phyloP scores from a whole-genome alignment of 352 stramenopile genomes.

The Phytophthora constricta region DNA sequence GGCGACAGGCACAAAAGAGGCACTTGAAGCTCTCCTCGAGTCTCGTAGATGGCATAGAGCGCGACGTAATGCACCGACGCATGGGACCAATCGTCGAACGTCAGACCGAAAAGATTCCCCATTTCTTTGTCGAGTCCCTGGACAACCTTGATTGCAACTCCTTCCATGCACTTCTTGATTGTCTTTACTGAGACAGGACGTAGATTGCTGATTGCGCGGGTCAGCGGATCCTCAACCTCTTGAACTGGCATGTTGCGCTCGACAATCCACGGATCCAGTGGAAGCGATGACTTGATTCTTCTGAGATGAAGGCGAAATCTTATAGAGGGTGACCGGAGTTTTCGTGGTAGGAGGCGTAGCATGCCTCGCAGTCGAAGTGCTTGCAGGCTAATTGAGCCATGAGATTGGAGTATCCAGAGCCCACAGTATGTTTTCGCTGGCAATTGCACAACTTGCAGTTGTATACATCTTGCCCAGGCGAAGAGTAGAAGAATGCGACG shows the following conservation, averaged over 20 bases:
- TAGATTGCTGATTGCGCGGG: constrained; percentile 6
- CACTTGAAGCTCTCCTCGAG: not conserved
- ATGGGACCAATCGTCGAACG: not conserved
- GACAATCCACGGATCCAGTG: constrained; percentile 15
- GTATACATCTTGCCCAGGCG: not conserved
- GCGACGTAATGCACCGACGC: not conserved
- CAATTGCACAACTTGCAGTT: constrained; percentile 5
- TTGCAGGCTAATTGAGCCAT: not conserved
- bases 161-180: not conserved
- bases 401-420: constrained; percentile 14
- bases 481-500: constrained; percentile 12
- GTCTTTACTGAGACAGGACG: not conserved
- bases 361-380: not conserved
- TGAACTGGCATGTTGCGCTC: constrained; percentile 3
- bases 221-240: constrained; percentile 2
- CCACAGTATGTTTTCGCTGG: constrained; percentile 1
- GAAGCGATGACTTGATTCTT: constrained; percentile 13
- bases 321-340: not conserved
- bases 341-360: not conserved
- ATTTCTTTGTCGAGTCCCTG: not conserved
- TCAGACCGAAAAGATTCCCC: not conserved
- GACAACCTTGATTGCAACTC: not conserved
- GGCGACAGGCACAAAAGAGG: not conserved
- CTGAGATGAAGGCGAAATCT: constrained; percentile 3
- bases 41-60: not conserved